phyloP scores from a whole-genome alignment of 1,284 basidiomycete genomes.

The Rhizoctonia solani region DNA sequence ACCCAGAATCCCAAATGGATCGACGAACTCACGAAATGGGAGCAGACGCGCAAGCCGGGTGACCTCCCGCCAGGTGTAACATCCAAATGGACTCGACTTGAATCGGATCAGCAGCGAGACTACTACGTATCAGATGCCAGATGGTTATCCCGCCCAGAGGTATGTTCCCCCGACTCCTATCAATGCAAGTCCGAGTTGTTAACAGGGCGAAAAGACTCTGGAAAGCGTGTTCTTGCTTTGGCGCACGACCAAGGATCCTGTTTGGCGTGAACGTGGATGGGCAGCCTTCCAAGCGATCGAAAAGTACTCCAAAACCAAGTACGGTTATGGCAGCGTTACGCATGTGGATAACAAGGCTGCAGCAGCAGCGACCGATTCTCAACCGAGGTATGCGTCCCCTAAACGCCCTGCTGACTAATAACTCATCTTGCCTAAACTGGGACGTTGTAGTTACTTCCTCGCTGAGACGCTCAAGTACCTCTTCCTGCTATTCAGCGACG shows the following conservation, averaged over 20 bases:
- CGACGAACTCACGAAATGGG: slow-evolving; percentile 58
- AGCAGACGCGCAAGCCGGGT: slow-evolving; percentile 46
- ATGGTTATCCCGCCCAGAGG: slow-evolving; percentile 69
- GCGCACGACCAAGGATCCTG: slow-evolving; percentile 66
- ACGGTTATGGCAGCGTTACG: slow-evolving; percentile 62
- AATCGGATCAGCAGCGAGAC: slow-evolving; percentile 46
- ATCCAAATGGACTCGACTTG: neutral
- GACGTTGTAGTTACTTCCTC: slow-evolving; percentile 70
- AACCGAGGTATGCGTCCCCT: slow-evolving; percentile 63
- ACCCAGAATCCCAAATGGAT: slow-evolving; percentile 51
- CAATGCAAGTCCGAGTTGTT: neutral
- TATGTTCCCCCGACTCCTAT: slow-evolving; percentile 42
- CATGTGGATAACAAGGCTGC: slow-evolving; percentile 49
- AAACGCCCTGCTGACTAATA: slow-evolving; percentile 33
- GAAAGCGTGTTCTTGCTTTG: slow-evolving; percentile 73
- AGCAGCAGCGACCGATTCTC: slow-evolving; percentile 52
- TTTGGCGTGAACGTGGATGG: slow-evolving; percentile 80
- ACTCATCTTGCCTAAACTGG: slow-evolving; percentile 17
- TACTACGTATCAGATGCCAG: slow-evolving; percentile 48
- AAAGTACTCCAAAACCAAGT: slow-evolving; percentile 56
- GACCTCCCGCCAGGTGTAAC: slow-evolving; percentile 59
- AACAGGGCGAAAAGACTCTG: slow-evolving; percentile 54
- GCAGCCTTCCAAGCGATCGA: slow-evolving; percentile 72
- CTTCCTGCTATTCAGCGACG: slow-evolving; percentile 51
- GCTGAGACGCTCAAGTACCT: slow-evolving; percentile 64